Conservation (phyloP, 192 early-diverging fungal species). For the Backusella tuberculispora region DNA sequence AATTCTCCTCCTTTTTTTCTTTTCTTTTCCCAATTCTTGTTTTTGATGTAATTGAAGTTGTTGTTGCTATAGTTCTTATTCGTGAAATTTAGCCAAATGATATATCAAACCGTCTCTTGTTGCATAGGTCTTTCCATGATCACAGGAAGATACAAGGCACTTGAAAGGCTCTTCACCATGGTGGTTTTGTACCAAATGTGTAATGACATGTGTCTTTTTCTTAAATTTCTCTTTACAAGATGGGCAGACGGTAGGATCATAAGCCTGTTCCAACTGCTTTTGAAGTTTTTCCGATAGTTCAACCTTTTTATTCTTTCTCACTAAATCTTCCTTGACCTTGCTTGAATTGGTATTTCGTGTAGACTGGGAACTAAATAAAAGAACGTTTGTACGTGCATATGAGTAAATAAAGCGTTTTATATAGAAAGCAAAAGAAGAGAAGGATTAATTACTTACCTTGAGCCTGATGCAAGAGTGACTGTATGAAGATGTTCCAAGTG, state of each 20-base stretch:
- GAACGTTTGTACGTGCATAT: too few species aligned
- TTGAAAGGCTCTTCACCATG: slow-evolving; percentile 35
- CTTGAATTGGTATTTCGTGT: not conserved
- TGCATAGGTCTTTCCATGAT: slow-evolving; percentile 34
- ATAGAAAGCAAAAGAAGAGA: not conserved
- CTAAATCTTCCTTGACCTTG: not conserved
- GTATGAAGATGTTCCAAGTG: slow-evolving; percentile 31
- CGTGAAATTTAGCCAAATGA: slow-evolving; percentile 35
- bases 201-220: slow-evolving; percentile 37
- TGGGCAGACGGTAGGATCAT: slow-evolving; percentile 34
- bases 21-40: not conserved
- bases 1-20: too few species aligned
- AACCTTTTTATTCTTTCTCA: not conserved
- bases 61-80: not conserved
- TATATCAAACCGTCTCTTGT: slow-evolving; percentile 43
- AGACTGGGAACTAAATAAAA: not conserved
- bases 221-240: slow-evolving; percentile 32
- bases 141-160: slow-evolving; percentile 32
- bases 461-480: slow-evolving; percentile 5
- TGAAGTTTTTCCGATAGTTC: slow-evolving; percentile 7
- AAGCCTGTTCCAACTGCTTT: slow-evolving; percentile 20
- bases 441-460: not conserved
- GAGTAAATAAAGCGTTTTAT: too few species aligned
- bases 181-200: slow-evolving; percentile 33
- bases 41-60: not conserved